These are phyloP conservation scores for Cryptosporidium viatorum DNA, from an alignment of 169 alveolate species.

Conservation along the genomic window DNA sequence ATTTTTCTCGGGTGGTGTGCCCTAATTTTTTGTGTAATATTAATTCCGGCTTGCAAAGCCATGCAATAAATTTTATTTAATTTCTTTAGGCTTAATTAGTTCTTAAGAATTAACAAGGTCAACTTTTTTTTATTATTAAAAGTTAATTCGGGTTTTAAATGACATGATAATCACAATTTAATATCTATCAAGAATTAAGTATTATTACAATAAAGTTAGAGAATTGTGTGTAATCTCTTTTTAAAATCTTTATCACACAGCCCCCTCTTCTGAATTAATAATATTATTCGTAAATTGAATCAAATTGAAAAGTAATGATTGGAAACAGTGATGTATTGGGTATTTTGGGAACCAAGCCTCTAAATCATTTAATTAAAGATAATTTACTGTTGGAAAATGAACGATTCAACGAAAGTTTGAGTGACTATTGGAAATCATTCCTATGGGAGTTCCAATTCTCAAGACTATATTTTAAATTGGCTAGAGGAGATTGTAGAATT, in stretches of 20 bases:
- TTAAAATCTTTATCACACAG: neutral
- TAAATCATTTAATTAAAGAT: conserved; percentile 22
- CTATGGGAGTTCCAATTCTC: conserved; percentile 72
- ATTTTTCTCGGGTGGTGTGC: neutral
- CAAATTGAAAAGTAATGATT: neutral
- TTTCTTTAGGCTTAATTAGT: neutral
- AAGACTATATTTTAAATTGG: conserved; percentile 49
- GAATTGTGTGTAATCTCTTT: neutral
- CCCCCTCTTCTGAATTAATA: neutral
- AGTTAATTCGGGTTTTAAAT: neutral
- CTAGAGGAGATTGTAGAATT: conserved; percentile 61
- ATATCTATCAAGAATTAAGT: neutral
- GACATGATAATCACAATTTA: neutral
- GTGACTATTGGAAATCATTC: conserved; percentile 59
- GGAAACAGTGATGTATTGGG: conserved; percentile 25
- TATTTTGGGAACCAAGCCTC: conserved; percentile 29
- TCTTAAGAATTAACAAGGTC: no score
- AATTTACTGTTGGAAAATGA: neutral
- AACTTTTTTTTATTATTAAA: no score
- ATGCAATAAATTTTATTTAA: neutral
- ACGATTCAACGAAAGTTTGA: conserved; percentile 11
- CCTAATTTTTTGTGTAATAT: neutral
- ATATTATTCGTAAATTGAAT: neutral
- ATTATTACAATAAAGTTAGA: neutral
- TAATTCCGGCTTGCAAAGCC: neutral